Base-by-base conservation (phyloP, 2,329 filamentous ascomycete species). In the Botrytis fragariae region DNA sequence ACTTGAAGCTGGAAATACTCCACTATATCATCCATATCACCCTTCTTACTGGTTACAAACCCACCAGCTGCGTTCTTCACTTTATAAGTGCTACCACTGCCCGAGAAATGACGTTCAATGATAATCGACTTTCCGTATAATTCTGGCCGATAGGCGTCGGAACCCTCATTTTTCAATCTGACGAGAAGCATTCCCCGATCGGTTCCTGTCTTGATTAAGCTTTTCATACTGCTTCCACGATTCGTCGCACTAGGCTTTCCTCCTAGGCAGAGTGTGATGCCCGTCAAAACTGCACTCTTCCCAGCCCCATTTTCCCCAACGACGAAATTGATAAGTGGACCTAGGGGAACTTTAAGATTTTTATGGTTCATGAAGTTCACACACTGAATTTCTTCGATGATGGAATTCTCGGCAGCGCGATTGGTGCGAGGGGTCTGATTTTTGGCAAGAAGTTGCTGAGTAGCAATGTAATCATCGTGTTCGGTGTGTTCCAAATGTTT, bases 221-320 rank as follows among this genome's bases (percentile, higher is more conserved):
- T 93, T 82, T 97, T 97, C 39, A 99, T 84, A 78, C 92, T 97
- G 69, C 93, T 92, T 57, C 94, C 96, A 76, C 96, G 92, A 79
- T 98, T 98, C 6, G 96, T 98, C 25, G 93, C 90, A 72, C 93
- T 93, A 2, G 96, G 95, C 82, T 98, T 98, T 32, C 93, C 95
- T 74, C 96, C 96, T n/a, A 99, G 86, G 79, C 96, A 98, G 48
- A 99, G 87, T 0, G 94, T 97, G 76, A 99, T 89, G 7, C 94
- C 96, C 0, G 96, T 98, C 42, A 99, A 84, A 22, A 98, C 92
- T 4, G 96, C 96, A 81, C 96, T 99, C 84, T 99, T 99, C 51
- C 96, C 96, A 81, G 95, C 98, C 45, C 96, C 96, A 81, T 99
- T 99, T 82, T 97, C 94, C 25, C 96, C 96, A 72, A 98, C 95